Base-by-base conservation (phyloP, 1,284 basidiomycete genomes). In the Ustilago vetiveriae region DNA sequence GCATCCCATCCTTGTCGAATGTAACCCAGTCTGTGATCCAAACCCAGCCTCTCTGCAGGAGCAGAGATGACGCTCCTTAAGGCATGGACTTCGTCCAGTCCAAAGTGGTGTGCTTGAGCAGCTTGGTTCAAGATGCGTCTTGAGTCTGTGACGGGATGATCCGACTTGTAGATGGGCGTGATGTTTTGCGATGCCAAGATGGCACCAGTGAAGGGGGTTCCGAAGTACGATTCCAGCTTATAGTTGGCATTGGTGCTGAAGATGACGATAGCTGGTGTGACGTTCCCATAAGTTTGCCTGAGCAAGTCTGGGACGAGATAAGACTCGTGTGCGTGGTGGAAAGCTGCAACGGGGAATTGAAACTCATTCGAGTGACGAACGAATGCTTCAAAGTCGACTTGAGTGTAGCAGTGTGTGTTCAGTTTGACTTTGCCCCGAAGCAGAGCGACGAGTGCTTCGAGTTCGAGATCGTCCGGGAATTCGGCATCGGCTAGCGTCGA, bases 241-340 rank as follows among this genome's bases (percentile, higher is more conserved):
- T 91, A 93, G 49, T 90, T 86, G 49, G 84, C 84, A 62, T 86
- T 86, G 3, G 88, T 89, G 3, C 90, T 88, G 73, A 92, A 92
- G 45, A 93, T 83, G 3, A 91, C 91, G 27, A 88, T 83, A 11
- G 89, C 89, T 3, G 91, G 90, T 10, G 86, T 85, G 11, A 42
- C 29, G 16, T 83, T 81, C 16, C 82, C 64, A 72, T 88, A 91
- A 2, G 88, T 86, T 76, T 85, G 84, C 81, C 91, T 92, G 51
- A 95, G 84, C 3, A 91, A 82, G 33, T 88, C 88, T 1, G 92
- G 90, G 21, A 92, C 89, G 16, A 94, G 87, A 79, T 91, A 94
- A 0, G 92, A 88, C 80, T 92, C 91, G 70, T 89, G 88, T 0
- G 92, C 92, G 76, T 94, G 92, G 81, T 94, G 92, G 82, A 94